Evolutionary conservation across 2,329 filamentous ascomycete species (phyloP), one percentile per base, ranked within the genome.

Genomic region (Alternaria arbusti): DNA sequence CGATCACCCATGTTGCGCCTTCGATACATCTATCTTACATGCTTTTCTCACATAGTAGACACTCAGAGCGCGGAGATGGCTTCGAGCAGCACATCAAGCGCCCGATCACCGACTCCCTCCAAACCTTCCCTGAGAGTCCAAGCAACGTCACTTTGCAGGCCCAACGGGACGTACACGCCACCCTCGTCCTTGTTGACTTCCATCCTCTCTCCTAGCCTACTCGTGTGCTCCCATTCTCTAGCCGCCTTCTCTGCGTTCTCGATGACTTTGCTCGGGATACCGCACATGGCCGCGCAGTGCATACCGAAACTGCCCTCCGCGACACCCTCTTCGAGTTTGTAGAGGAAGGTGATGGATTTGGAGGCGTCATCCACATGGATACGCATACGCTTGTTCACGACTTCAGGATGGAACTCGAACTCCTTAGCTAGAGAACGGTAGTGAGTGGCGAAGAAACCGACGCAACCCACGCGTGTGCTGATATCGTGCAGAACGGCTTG

Each of bases 251-350:
- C 96, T 0, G 96, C 96, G 22, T 91, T 84, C 75, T 94, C 90
- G 65, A 99, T 93, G 15, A 99, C 89, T 59, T 90, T 90, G 47
- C 85, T 84, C 0, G 93, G 89, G 67, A 99, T 98, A 1, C 96
- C 96, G 73, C 96, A 99, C 96, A 99, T 99, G 64, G 93, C 91
- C 1, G 96, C 96, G 77, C 96, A 99, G 80, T 99, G 96, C 96
- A 99, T 99, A 73, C 96, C 96, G 75, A 98, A 99, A 75, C 93
- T 97, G 15, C 96, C 96, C 80, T 98, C 94, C 0, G 96, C 96
- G 10, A 98, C 93, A 2, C 96, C 96, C 13, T 93, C 88, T 80
- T 98, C 96, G 0, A 99, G 87, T 74, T 93, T 94, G 83, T 99
- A 99, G 59, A 99, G 79, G 82, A 99, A 99, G 0, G 95, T 97